Evolutionary conservation across 495 filamentous ascomycete species (phyloP), one percentile per base, ranked within the genome.

Genomic region (Penicillium simplicissimum): DNA sequence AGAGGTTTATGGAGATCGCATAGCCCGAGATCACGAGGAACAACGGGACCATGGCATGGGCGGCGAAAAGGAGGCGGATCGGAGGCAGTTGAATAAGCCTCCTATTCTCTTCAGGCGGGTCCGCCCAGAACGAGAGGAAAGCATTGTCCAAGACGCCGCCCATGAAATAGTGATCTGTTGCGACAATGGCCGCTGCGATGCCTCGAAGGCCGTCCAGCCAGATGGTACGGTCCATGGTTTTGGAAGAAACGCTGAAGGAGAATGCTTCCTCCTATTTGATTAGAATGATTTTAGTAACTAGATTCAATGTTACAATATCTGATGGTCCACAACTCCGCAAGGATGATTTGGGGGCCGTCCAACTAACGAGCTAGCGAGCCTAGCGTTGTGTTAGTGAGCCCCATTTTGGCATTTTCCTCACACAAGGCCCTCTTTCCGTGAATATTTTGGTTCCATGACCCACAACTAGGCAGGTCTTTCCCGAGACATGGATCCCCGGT

Each of bases 201-300:
- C 69, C 69, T 13, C 69, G 69, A 13, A 71, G 69, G 57, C 69
- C 67, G 59, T 71, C 69, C 3, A 71, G 61, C 69, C 69, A 71
- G 45, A 47, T 59, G 9, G 62, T 64, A 37, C 69, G 67, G n/a
- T 63, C 61, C 69, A 69, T 71, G 13, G 21, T 33, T 28, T 47
- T 31, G 47, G 28, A 21, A 58, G 37, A 14, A 15, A 52, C 10
- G 48, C 8, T 35, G 23, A 38, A 53, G 35, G 28, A 36, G 25
- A 13, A 57, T 34, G 25, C 25, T 28, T 28, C 25, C 11, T 21
- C 40, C 36, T 21, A 11, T 17, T 43, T 17, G n/a, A 43, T 21
- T 21, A 8, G 38, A 47, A 45, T 28, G 3, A 34, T 33, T 52
- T 52, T 34, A 13, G 14, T 3, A 43, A 17, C 40, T 8, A 23